phyloP scores from a whole-genome alignment of 371 early-diverging fungal species.

The Blastocladiella emersonii region DNA sequence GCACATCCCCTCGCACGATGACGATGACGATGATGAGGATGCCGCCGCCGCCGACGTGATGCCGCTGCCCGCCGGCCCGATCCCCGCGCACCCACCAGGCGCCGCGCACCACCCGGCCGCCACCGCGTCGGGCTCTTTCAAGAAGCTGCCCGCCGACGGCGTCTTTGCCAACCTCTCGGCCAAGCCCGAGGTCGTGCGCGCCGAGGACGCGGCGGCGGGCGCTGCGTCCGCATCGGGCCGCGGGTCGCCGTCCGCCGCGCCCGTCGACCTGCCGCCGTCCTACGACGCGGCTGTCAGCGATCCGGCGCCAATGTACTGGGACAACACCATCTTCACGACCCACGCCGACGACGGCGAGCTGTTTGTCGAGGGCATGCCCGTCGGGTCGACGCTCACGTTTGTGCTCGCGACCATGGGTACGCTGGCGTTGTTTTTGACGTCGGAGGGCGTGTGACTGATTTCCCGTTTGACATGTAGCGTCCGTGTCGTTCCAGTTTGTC shows the following conservation, averaged over 20 bases:
- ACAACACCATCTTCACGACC: background rate
- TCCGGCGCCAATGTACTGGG: slow-evolving; percentile 4
- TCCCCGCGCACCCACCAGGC: background rate
- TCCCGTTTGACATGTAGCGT: slow-evolving; percentile 22
- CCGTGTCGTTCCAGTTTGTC: slow-evolving; percentile 52
- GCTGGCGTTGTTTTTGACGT: background rate
- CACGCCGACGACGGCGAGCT: background rate
- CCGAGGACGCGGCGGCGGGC: slow-evolving; percentile 13
- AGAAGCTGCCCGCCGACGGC: slow-evolving; percentile 21
- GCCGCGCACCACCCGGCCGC: background rate
- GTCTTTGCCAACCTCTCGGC: slow-evolving; percentile 49
- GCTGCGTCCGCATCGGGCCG: too few species aligned
- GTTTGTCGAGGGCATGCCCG: slow-evolving; percentile 2
- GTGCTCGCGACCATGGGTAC: background rate
- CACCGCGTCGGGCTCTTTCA: background rate
- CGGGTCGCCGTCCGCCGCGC: background rate
- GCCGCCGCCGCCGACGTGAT: background rate
- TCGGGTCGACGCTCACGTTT: background rate
- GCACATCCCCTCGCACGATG: background rate
- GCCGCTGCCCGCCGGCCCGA: background rate
- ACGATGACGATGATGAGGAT: background rate
- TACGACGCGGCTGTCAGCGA: slow-evolving; percentile 1
- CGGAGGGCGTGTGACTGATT: too few species aligned
- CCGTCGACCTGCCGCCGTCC: background rate
- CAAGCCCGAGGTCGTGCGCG: slow-evolving; percentile 31